Evolutionary conservation across 176 grass and related monocot species (phyloP).

Genomic region (Oryza glumipatula): DNA sequence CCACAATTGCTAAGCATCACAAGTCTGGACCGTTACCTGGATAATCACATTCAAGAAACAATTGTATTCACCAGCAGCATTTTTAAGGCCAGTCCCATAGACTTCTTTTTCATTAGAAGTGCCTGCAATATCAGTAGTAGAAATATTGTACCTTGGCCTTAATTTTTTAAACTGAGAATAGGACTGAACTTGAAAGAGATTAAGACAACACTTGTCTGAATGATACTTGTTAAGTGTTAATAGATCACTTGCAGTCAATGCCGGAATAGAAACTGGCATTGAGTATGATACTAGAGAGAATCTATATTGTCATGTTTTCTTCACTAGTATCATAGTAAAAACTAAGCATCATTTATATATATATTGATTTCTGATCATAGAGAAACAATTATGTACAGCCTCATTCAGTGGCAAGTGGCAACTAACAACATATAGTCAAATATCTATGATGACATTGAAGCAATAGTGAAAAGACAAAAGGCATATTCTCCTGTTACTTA

Average conservation of each 20-base stretch:
- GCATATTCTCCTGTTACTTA: conserved; percentile 13
- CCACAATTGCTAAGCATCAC: conserved; percentile 16
- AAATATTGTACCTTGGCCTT: conserved; percentile 37
- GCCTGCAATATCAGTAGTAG: conserved; percentile 44
- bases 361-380: background rate
- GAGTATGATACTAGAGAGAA: conserved; percentile 17
- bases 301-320: background rate
- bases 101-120: conserved; percentile 59
- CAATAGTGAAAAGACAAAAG: conserved; percentile 5
- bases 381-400: background rate
- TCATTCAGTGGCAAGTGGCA: background rate
- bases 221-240: background rate
- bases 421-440: background rate
- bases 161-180: conserved; percentile 32
- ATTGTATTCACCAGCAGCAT: conserved; percentile 98
- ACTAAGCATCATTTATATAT: background rate
- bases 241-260: background rate
- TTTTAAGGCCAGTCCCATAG: conserved; percentile 82
- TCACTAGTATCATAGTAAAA: background rate
- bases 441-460: conserved; percentile 5
- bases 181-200: conserved; percentile 9
- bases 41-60: conserved; percentile 99
- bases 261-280: background rate
- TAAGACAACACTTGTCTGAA: conserved; percentile 18
- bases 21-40: conserved; percentile 63